Evolutionary conservation across 805 yeast genomes (phyloP).

Genomic region (Barnettozyma sp.): DNA sequence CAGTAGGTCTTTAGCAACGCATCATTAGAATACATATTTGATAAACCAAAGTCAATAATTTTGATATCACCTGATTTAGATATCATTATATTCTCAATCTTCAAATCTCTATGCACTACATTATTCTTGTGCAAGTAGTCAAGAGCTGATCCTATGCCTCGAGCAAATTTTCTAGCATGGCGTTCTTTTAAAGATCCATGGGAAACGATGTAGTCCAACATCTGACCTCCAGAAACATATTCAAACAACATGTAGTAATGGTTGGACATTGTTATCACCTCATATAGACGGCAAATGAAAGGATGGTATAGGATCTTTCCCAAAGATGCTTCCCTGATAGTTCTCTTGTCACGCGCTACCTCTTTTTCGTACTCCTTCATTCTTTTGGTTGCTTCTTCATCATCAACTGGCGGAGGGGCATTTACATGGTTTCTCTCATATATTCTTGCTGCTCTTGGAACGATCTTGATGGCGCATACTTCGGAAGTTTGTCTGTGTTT

Average conservation of each 20-base stretch:
- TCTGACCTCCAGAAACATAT: conserved; percentile 94
- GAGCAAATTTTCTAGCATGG: conserved; percentile 89
- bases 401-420: conserved; percentile 58
- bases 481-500: conserved; percentile 75
- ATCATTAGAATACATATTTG: conserved; percentile 72
- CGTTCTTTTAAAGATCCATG: conserved; percentile 93
- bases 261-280: conserved; percentile 92
- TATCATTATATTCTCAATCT: conserved; percentile 93
- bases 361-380: conserved; percentile 75
- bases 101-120: conserved; percentile 93
- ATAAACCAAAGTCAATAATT: conserved; percentile 92
- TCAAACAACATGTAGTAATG: conserved; percentile 97
- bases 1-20: conserved; percentile 84
- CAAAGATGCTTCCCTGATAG: conserved; percentile 90
- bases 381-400: conserved; percentile 50
- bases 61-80: conserved; percentile 90
- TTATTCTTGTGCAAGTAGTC: conserved; percentile 92
- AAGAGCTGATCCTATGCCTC: conserved; percentile 90
- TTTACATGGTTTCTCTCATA: conserved; percentile 66
- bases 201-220: conserved; percentile 93
- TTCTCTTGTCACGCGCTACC: conserved; percentile 83
- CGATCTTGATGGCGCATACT: conserved; percentile 87
- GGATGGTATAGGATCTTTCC: conserved; percentile 90
- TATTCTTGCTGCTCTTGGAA: conserved; percentile 78
- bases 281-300: conserved; percentile 83